These are phyloP conservation scores for Heliosperma pusillum DNA, from an alignment of 148 eudicot genomes.

Conservation along the genomic window DNA sequence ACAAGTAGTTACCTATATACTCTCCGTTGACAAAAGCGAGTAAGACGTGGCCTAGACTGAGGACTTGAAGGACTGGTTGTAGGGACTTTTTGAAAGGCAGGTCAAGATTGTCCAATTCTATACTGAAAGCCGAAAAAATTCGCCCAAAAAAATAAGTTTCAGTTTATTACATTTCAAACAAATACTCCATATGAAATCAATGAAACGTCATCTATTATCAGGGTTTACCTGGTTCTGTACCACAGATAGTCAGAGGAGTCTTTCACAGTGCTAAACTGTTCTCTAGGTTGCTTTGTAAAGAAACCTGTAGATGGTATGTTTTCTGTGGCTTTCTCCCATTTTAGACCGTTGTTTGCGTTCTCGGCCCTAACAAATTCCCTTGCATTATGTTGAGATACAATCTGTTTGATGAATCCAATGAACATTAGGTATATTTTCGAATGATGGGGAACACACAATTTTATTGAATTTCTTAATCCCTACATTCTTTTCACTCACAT, in stretches of 20 bases:
- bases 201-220: neutral
- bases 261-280: slow-evolving; percentile 47
- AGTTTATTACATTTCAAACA: neutral
- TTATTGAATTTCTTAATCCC: neutral
- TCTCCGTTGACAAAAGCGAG: slow-evolving; percentile 71
- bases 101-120: slow-evolving; percentile 50
- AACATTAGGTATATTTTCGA: neutral
- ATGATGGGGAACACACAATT: neutral
- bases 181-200: neutral
- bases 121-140: slow-evolving; percentile 34
- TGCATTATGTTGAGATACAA: slow-evolving; percentile 67
- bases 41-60: slow-evolving; percentile 79
- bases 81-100: slow-evolving; percentile 57
- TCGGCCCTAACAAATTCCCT: slow-evolving; percentile 48
- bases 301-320: slow-evolving; percentile 34
- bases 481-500: slow-evolving; percentile 32
- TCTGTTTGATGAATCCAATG: slow-evolving; percentile 32
- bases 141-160: neutral
- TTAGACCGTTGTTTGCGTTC: slow-evolving; percentile 33
- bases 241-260: slow-evolving; percentile 79
- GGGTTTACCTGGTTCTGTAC: slow-evolving; percentile 70
- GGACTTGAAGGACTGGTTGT: slow-evolving; percentile 57
- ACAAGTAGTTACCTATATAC: slow-evolving; percentile 48
- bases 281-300: slow-evolving; percentile 38
- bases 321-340: slow-evolving; percentile 69